phyloP scores from a whole-genome alignment of 352 stramenopile genomes.

The Thraustochytrium striatum region DNA sequence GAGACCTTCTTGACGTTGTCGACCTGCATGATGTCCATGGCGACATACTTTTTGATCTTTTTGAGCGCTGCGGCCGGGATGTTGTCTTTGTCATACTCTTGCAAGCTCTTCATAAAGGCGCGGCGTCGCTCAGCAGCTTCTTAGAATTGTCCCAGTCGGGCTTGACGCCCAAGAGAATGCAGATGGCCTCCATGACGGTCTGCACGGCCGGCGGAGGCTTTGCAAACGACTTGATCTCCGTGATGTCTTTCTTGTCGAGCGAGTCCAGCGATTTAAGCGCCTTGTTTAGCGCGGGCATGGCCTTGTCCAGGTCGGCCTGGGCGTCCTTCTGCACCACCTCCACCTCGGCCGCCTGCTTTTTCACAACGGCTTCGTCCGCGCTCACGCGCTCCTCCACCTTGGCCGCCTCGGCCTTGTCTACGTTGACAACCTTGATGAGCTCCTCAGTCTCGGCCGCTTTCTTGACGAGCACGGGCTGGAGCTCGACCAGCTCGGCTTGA shows the following conservation, averaged over 20 bases:
- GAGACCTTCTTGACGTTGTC: slow-evolving; percentile 86
- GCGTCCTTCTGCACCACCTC: slow-evolving; percentile 80
- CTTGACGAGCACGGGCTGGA: slow-evolving; percentile 82
- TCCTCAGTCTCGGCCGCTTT: slow-evolving; percentile 83
- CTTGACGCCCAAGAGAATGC: slow-evolving; percentile 82
- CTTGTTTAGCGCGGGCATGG: slow-evolving; percentile 80
- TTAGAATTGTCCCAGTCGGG: slow-evolving; percentile 85
- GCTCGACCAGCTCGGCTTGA: slow-evolving; percentile 78
- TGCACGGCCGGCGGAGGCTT: slow-evolving; percentile 84
- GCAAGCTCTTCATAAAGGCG: slow-evolving; percentile 81
- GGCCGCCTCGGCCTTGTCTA: slow-evolving; percentile 72
- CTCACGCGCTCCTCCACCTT: slow-evolving; percentile 75
- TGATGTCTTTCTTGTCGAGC: slow-evolving; percentile 87
- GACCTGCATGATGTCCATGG: slow-evolving; percentile 74
- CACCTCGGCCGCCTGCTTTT: slow-evolving; percentile 82
- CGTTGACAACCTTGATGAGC: slow-evolving; percentile 66
- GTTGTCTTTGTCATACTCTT: slow-evolving; percentile 89
- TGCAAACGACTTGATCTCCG: slow-evolving; percentile 85
- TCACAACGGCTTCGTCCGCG: slow-evolving; percentile 81
- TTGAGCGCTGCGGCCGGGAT: slow-evolving; percentile 77
- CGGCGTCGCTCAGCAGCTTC: slow-evolving; percentile 76
- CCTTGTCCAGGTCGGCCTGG: slow-evolving; percentile 83
- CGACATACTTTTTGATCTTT: slow-evolving; percentile 77
- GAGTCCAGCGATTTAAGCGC: slow-evolving; percentile 78
- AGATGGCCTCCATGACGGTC: slow-evolving; percentile 89